These are phyloP conservation scores for Begonia fuchsioides DNA, from an alignment of 306 rosid species.

Conservation along the genomic window DNA sequence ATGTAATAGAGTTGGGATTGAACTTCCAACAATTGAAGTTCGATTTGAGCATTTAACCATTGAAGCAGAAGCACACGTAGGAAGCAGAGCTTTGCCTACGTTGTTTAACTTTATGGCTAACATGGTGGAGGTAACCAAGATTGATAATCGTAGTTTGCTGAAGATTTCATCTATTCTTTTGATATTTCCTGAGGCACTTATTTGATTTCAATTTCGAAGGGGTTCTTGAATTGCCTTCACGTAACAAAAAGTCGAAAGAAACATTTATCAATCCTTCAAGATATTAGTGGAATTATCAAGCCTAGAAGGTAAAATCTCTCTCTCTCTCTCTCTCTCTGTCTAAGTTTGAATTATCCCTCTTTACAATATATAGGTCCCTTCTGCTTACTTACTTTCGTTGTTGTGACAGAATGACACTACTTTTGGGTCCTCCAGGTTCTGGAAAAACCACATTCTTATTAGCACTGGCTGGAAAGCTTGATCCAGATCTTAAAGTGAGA, in stretches of 20 bases:
- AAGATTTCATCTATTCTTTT: background rate
- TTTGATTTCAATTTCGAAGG: conserved; percentile 8
- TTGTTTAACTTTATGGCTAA: conserved; percentile 11
- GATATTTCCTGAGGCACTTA: background rate
- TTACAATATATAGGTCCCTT: background rate
- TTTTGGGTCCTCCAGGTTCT: conserved; percentile 44
- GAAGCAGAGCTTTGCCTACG: conserved; percentile 23
- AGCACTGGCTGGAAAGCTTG: conserved; percentile 42
- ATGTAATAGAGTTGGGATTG: conserved; percentile 36
- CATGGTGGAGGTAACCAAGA: conserved; percentile 6
- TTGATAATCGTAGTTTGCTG: too few relatives aligned
- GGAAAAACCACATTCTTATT: conserved; percentile 35
- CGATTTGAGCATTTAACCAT: conserved; percentile 33
- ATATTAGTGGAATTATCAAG: conserved; percentile 28
- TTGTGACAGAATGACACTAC: conserved; percentile 29
- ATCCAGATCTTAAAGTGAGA: conserved; percentile 15
- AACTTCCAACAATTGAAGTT: conserved; percentile 33
- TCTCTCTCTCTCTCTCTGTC: background rate
- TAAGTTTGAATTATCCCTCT: background rate
- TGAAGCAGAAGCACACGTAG: conserved; percentile 35
- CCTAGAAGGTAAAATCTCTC: conserved; percentile 19
- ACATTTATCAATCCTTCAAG: conserved; percentile 13
- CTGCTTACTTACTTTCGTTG: background rate
- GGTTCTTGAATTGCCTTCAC: conserved; percentile 12
- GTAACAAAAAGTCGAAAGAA: conserved; percentile 21